Conservation (phyloP, 1,284 basidiomycete species). For the Ganoderma boninense region DNA sequence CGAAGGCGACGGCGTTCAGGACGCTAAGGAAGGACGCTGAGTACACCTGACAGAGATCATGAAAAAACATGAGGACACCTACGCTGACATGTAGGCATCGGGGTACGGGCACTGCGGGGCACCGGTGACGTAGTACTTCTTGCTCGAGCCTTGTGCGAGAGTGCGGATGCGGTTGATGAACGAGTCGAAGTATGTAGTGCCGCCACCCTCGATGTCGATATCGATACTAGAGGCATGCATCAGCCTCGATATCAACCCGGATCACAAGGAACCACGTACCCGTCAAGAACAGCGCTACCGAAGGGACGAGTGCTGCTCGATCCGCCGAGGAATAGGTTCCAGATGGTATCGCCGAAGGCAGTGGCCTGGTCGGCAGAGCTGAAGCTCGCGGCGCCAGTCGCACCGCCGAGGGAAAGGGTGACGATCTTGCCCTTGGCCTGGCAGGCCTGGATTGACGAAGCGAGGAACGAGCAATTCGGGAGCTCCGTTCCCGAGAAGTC, state of each 20-base stretch:
- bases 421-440: slow-evolving; percentile 72
- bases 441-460: slow-evolving; percentile 63
- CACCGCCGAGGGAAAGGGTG: slow-evolving; percentile 71
- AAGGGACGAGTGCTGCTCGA: slow-evolving; percentile 64
- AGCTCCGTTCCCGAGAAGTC: slow-evolving; percentile 65
- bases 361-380: slow-evolving; percentile 59
- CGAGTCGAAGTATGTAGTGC: slow-evolving; percentile 54
- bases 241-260: not conserved
- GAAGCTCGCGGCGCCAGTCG: slow-evolving; percentile 61
- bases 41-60: not conserved
- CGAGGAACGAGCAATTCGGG: slow-evolving; percentile 63
- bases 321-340: slow-evolving; percentile 74
- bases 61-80: not conserved
- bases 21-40: slow-evolving; percentile 39
- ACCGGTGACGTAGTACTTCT: slow-evolving; percentile 68
- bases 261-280: slow-evolving; percentile 46
- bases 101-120: slow-evolving; percentile 75
- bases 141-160: slow-evolving; percentile 56
- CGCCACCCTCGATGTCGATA: slow-evolving; percentile 72
- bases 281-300: slow-evolving; percentile 69
- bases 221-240: slow-evolving; percentile 53
- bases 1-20: slow-evolving; percentile 63
- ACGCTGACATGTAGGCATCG: slow-evolving; percentile 61
- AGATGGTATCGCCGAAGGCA: slow-evolving; percentile 64
- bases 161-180: slow-evolving; percentile 63